Conservation (phyloP, 2,329 filamentous ascomycete genomes). For the Zymoseptoria pseudotritici region DNA sequence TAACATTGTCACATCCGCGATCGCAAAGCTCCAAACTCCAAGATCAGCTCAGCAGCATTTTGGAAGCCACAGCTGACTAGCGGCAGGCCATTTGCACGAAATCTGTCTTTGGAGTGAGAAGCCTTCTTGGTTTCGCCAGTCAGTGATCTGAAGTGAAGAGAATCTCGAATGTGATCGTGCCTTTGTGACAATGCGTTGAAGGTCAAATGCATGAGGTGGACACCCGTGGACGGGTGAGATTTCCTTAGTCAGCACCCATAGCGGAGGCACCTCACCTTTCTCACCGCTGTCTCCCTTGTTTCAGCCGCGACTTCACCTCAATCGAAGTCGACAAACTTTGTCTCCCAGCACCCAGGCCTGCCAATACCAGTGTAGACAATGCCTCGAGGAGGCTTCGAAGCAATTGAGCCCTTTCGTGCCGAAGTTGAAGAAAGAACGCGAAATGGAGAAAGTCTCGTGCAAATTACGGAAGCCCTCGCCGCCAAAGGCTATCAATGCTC, state of each 20-base stretch:
- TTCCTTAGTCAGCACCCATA: neutral
- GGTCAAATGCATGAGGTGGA: too few relatives aligned
- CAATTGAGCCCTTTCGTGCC: slow-evolving; percentile 11
- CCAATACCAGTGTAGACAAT: neutral
- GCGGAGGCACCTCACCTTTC: neutral
- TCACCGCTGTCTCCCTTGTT: neutral
- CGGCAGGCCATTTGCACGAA: too few relatives aligned
- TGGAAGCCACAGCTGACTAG: too few relatives aligned
- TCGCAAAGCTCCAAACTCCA: too few relatives aligned
- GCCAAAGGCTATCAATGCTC: slow-evolving; percentile 15
- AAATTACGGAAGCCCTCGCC: slow-evolving; percentile 17
- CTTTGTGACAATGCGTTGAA: too few relatives aligned
- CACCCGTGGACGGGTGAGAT: too few relatives aligned
- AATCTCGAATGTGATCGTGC: too few relatives aligned
- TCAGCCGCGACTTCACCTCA: neutral
- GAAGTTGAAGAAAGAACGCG: slow-evolving; percentile 17
- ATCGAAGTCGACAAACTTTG: neutral
- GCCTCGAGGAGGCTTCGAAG: neutral
- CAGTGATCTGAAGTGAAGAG: too few relatives aligned
- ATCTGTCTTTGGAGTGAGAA: too few relatives aligned
- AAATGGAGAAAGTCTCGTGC: slow-evolving; percentile 19
- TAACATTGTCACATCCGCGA: neutral
- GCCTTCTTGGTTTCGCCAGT: too few relatives aligned
- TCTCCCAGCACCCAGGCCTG: neutral
- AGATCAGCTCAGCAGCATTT: too few relatives aligned